These are phyloP conservation scores for Zasmidium angulare DNA, from an alignment of 2,329 filamentous ascomycete species.

Conservation along the genomic window DNA sequence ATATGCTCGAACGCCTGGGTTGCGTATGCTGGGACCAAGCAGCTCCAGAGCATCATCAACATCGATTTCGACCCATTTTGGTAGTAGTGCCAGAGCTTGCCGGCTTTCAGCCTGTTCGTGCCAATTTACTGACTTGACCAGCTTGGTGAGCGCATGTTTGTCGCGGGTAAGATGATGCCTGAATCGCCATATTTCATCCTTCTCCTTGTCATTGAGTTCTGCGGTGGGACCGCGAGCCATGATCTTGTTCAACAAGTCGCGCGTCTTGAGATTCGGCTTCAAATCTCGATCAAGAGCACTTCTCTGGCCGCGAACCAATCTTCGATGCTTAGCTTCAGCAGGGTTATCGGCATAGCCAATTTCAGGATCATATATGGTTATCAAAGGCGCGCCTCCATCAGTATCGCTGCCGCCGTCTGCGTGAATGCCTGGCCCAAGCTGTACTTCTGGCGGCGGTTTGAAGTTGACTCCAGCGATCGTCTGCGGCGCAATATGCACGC, in stretches of 20 bases:
- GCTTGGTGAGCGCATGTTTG: slow-evolving; percentile 85
- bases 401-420: slow-evolving; percentile 55
- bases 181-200: slow-evolving; percentile 97
- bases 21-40: slow-evolving; percentile 88
- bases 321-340: slow-evolving; percentile 89
- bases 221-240: slow-evolving; percentile 93
- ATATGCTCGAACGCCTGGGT: slow-evolving; percentile 82
- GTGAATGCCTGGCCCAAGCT: slow-evolving; percentile 86
- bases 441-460: slow-evolving; percentile 83
- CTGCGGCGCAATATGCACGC: slow-evolving; percentile 54
- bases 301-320: slow-evolving; percentile 85
- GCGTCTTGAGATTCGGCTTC: slow-evolving; percentile 92
- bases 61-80: slow-evolving; percentile 95
- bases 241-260: slow-evolving; percentile 87
- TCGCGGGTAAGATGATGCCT: slow-evolving; percentile 90
- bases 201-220: slow-evolving; percentile 82
- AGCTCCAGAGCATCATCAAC: slow-evolving; percentile 94
- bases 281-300: slow-evolving; percentile 92
- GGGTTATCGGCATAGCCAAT: slow-evolving; percentile 87
- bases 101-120: slow-evolving; percentile 78
- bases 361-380: slow-evolving; percentile 91
- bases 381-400: slow-evolving; percentile 62
- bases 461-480: slow-evolving; percentile 68
- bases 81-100: slow-evolving; percentile 84
- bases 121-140: slow-evolving; percentile 98